A percentile compares a stretch with the other conserved stretches of the same genome.
phyloP scores from a whole-genome alignment of 306 rosid genomes.

The Fagus sylvatica region DNA sequence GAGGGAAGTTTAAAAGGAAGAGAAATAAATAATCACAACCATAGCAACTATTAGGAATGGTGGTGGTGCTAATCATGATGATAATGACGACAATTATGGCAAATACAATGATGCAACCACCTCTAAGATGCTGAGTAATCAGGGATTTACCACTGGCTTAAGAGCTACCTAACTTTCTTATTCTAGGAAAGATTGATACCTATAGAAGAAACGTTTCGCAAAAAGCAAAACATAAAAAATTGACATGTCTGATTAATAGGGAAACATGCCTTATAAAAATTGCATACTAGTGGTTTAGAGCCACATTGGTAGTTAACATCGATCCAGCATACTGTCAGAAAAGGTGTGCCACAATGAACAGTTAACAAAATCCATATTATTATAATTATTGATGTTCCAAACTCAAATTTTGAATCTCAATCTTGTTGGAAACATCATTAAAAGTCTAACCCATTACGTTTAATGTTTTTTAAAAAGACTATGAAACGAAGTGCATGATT shows the following conservation, averaged over 20 bases:
- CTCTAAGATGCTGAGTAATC: not conserved
- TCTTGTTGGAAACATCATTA: not conserved
- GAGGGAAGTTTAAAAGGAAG: no score
- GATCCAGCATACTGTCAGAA: not conserved
- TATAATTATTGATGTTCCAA: not conserved
- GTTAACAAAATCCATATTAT: no score
- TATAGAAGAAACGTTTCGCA: not conserved
- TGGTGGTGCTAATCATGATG: conserved; percentile 3
- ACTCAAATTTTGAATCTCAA: not conserved
- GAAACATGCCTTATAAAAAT: conserved; percentile 11
- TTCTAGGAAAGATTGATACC: not conserved
- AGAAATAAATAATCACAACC: not conserved
- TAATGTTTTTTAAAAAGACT: not conserved
- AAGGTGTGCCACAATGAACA: conserved; percentile 17
- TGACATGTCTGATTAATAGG: not conserved
- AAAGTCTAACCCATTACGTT: not conserved
- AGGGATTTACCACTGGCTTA: conserved; percentile 1
- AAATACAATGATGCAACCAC: not conserved
- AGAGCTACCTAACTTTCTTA: not conserved
- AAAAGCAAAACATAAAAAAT: not conserved
- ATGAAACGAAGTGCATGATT: not conserved
- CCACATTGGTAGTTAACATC: not conserved
- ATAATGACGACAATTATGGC: not conserved
- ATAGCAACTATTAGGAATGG: not conserved
- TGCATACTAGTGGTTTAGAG: conserved; percentile 6